Evolutionary conservation across 805 yeast species (phyloP), one percentile per base, ranked within the genome.

Genomic region (Tetrapisispora iriomotensis): DNA sequence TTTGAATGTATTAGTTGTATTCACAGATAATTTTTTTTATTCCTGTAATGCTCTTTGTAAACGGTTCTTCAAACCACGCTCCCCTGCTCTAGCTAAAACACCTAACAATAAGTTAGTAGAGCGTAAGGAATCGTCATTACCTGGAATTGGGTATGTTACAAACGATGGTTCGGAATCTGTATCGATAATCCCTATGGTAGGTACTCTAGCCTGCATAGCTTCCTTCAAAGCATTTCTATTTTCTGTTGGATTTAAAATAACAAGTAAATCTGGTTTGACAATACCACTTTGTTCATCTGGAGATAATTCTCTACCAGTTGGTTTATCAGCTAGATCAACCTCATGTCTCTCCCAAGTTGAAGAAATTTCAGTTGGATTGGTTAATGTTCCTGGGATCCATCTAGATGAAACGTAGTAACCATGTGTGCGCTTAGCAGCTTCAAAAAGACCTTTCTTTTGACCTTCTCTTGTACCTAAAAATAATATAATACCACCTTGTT

Each of bases 331-430:
- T 75, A 82, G 71, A 60, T 86, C 86, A 36, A 88, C 77, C 65
- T 85, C 94, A 42, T 72, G 74, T 52, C 82, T 74, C 31, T 75
- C 77, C 73, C 78, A 75, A 29, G 64, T 62, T 29, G 66, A 64
- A 8, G 74, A 65, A 18, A 82, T 77, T 55, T 77, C 82, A 23
- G 78, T 68, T 40, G 85, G 77, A 64, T 92, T 92, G 33, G 97
- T 86, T 48, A 92, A 70, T 19, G 94, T 82, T 48, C 98, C 98
- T 2, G 96, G 96, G 43, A 84, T 75, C 98, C 98, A 92, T 56
- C 87, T 77, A 34, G 77, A 72, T 18, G 82, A 70, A 17, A 92
- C 88, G 55, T 81, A 87, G 62, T 77, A 86, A 13, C 94, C 96
- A 42, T 75, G 71, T 40, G 79, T 67, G 48, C 94, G 73, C 34